Conservation (phyloP, 129 eudicot species). For the Centella asiatica region DNA sequence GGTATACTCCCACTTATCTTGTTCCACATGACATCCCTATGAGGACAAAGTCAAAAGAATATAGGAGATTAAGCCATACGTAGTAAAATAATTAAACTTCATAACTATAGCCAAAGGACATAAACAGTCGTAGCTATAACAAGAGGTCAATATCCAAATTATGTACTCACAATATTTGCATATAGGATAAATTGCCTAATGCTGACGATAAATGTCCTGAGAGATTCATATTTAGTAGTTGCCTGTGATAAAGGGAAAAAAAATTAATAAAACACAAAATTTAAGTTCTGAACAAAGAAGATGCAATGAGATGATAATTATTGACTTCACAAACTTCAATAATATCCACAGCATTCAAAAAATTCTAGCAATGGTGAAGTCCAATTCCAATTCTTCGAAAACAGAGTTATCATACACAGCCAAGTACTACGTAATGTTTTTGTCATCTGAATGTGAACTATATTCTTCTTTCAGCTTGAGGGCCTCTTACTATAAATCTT, state of each 20-base stretch:
- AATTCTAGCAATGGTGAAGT: neutral
- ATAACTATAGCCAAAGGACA: neutral
- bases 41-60: constrained; percentile 9
- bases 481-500: neutral
- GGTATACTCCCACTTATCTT: constrained; percentile 59
- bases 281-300: neutral
- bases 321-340: neutral
- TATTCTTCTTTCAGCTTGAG: too few species aligned
- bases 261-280: neutral
- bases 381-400: too few species aligned
- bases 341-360: neutral
- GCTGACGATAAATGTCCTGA: constrained; percentile 69
- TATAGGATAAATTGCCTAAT: constrained; percentile 42
- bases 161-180: constrained; percentile 65
- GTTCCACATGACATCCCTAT: constrained; percentile 86
- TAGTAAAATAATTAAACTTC: neutral
- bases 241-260: constrained; percentile 38
- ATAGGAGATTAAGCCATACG: constrained; percentile 6
- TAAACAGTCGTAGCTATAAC: constrained; percentile 9
- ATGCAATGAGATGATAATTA: neutral
- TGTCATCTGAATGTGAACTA: too few species aligned
- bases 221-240: constrained; percentile 42
- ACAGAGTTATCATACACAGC: too few species aligned
- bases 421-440: too few species aligned
- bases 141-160: neutral